These are phyloP conservation scores for Mortierella sp. DNA, from an alignment of 371 early-diverging fungal species.

Conservation along the genomic window DNA sequence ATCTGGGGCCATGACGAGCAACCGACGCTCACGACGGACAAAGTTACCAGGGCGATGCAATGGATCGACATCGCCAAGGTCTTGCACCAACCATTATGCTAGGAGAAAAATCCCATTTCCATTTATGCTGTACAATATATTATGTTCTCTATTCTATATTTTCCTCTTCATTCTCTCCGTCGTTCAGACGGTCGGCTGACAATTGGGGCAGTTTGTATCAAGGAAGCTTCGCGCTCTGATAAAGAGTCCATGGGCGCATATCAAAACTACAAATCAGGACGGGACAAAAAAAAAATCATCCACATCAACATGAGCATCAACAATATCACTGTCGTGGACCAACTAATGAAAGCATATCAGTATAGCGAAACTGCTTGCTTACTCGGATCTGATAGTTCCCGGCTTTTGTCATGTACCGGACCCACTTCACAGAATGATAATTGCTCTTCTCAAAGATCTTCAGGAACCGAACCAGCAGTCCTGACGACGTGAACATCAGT, in stretches of 20 bases:
- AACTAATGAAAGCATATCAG: too few relatives aligned
- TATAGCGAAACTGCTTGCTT: conserved; percentile 32
- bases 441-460: conserved; percentile 93
- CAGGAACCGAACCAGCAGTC: conserved; percentile 87
- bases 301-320: too few relatives aligned
- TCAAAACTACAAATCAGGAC: too few relatives aligned
- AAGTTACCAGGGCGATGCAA: conserved; percentile 48
- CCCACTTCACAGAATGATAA: conserved; percentile 93
- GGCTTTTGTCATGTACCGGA: conserved; percentile 93
- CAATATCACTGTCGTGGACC: too few relatives aligned
- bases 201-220: background rate
- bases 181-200: too few relatives aligned
- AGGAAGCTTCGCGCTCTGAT: too few relatives aligned
- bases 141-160: background rate
- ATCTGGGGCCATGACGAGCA: conserved; percentile 53
- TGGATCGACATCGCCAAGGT: conserved; percentile 51
- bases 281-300: too few relatives aligned
- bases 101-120: background rate
- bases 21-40: conserved; percentile 30
- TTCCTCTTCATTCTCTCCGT: background rate
- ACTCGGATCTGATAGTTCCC: conserved; percentile 90
- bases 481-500: conserved; percentile 91
- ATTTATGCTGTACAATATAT: background rate
- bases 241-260: too few relatives aligned
- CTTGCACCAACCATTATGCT: conserved; percentile 35